Base-by-base conservation (phyloP, 768 basidiomycete genomes). In the Sistotremastrum suecicum region DNA sequence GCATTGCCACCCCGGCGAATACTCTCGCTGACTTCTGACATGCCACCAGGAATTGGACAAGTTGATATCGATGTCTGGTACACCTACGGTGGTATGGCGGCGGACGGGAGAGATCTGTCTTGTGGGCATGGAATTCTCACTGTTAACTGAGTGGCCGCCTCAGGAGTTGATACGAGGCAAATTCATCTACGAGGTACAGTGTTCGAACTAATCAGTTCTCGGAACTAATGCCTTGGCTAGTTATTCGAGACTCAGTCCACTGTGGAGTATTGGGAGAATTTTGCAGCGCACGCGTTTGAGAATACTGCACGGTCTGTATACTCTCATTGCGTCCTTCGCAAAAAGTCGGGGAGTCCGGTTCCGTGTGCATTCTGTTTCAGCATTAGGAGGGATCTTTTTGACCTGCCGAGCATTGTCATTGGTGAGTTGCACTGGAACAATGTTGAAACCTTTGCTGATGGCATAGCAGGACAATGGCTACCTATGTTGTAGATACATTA, bases 51-150 rank as follows among this genome's bases (percentile, higher is more conserved):
- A 98, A 68, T 73, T 97, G 47, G 89, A 95, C 63, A 97, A 95
- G 65, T 74, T 98, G 50, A 95, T 98, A 48, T 90, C 89, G 43
- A 95, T 87, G 62, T 92, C 85, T 54, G 94, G 94, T 7, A 98
- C 94, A 31, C 94, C 94, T 2, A 98, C 94, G 1, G 90, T 92
- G 37, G 86, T 94, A 7, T 99, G 94, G 94, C 80, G 95, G 39
- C 74, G 95, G 43, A 99, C 95, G 12, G 95, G 95, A 55, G 95
- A 99, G 65, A 91, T 99, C 29, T 92, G 90, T 57, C 79, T 95
- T 40, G 95, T 91, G 41, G 92, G 91, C 0, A 85, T 89, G 4
- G 95, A 99, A 63, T 98, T 99, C 58, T 87, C 83, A 60, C 82
- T 88, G 74, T 68, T 99, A 50, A 91, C 89, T 6, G 88, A 84